Evolutionary conservation across 768 basidiomycete genomes (phyloP).

Genomic region (Leccinum longicurvipes): DNA sequence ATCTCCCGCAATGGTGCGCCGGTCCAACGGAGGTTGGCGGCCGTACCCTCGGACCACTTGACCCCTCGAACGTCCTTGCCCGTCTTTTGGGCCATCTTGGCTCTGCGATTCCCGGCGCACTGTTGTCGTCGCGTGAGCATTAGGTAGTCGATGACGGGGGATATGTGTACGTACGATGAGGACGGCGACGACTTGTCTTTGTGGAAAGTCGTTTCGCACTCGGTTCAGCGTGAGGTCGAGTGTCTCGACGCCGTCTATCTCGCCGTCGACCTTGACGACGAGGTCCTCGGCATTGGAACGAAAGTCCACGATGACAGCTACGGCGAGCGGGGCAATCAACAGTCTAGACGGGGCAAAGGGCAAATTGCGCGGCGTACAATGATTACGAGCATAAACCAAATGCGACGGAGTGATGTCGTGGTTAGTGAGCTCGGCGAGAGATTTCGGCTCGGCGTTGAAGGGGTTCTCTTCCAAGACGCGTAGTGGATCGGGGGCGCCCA

Average conservation of each 20-base stretch:
- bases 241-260: constrained; percentile 12
- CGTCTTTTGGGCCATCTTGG: constrained; percentile 59
- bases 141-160: background rate
- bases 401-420: constrained; percentile 54
- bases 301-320: constrained; percentile 28
- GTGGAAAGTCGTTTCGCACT: constrained; percentile 15
- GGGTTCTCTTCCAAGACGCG: constrained; percentile 38
- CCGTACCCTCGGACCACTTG: constrained; percentile 65
- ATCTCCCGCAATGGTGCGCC: constrained; percentile 59
- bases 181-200: constrained; percentile 42
- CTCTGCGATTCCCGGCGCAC: constrained; percentile 69
- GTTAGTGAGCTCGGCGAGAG: constrained; percentile 50
- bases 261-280: constrained; percentile 28
- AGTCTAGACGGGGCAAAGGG: background rate
- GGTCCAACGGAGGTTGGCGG: constrained; percentile 66
- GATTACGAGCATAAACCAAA: constrained; percentile 70
- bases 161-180: constrained; percentile 45
- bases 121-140: constrained; percentile 2
- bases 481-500: constrained; percentile 21
- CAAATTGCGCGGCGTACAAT: constrained; percentile 41
- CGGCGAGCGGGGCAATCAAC: constrained; percentile 8
- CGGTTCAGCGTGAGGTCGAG: constrained; percentile 20
- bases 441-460: constrained; percentile 68
- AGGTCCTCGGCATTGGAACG: constrained; percentile 20
- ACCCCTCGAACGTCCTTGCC: constrained; percentile 49